Conservation (phyloP, 768 basidiomycete genomes). For the Serendipita sp. region DNA sequence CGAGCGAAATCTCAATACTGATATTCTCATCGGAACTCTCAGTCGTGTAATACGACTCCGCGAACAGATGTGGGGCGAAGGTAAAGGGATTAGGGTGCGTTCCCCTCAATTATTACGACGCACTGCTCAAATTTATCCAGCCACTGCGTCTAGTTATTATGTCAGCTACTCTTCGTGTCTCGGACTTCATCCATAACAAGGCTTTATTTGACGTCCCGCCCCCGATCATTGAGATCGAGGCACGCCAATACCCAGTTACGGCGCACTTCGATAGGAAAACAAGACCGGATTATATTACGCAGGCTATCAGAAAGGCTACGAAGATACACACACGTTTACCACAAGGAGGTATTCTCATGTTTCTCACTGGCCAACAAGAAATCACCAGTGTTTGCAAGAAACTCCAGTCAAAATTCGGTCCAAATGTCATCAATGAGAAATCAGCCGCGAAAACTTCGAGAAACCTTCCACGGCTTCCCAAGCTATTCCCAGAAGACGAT, state of each 20-base stretch:
- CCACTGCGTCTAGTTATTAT: conserved; percentile 91
- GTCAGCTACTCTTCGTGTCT: conserved; percentile 92
- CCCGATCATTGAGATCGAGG: conserved; percentile 79
- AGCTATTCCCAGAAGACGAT: background rate
- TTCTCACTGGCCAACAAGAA: conserved; percentile 92
- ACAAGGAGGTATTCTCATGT: conserved; percentile 82
- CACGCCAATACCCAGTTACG: conserved; percentile 89
- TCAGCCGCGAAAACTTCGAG: conserved; percentile 13
- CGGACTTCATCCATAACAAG: conserved; percentile 78
- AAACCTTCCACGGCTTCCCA: background rate
- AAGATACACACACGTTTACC: conserved; percentile 90
- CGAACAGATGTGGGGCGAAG: conserved; percentile 76
- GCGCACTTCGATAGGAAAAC: conserved; percentile 86
- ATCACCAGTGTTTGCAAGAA: conserved; percentile 71
- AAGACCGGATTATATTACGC: conserved; percentile 68
- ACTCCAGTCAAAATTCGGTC: conserved; percentile 61
- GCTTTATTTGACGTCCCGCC: conserved; percentile 68
- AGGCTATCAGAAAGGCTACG: conserved; percentile 74
- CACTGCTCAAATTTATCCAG: conserved; percentile 20
- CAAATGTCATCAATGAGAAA: conserved; percentile 41
- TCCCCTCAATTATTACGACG: background rate
- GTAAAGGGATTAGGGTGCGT: conserved; percentile 50
- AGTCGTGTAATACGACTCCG: conserved; percentile 81
- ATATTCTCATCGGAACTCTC: conserved; percentile 91
- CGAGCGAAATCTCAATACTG: conserved; percentile 95